Conservation (phyloP, 495 filamentous ascomycete genomes). For the Neurospora sp. region DNA sequence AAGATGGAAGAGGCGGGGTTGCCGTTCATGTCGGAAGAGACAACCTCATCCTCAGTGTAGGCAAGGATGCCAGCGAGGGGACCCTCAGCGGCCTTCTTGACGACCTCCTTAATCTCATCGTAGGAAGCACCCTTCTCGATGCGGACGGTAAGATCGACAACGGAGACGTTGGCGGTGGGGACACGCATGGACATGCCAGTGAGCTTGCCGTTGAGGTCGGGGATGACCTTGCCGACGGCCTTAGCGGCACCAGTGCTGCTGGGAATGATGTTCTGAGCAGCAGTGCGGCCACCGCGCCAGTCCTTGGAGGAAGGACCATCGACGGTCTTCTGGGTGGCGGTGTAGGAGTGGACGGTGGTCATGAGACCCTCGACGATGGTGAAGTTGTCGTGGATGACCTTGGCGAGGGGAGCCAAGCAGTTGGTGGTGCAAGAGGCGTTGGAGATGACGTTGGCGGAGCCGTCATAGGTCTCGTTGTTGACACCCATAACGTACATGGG, state of each 20-base stretch:
- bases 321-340: conserved; percentile 98
- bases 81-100: conserved; percentile 83
- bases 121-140: conserved; percentile 83
- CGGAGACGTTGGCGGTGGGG: conserved; percentile 95
- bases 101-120: conserved; percentile 83
- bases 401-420: conserved; percentile 97
- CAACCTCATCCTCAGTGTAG: conserved; percentile 96
- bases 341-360: conserved; percentile 99
- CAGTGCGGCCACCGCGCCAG: conserved; percentile 97
- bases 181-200: conserved; percentile 99
- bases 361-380: conserved; percentile 97
- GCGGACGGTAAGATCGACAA: conserved; percentile 93
- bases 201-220: conserved; percentile 94
- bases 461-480: conserved; percentile 88
- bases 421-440: conserved; percentile 99
- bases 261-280: conserved; percentile 99
- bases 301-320: conserved; percentile 97
- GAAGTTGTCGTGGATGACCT: conserved; percentile 98
- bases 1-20: conserved; percentile 92
- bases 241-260: conserved; percentile 98
- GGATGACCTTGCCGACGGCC: conserved; percentile 99
- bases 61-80: conserved; percentile 72
- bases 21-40: conserved; percentile 89
- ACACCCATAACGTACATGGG: conserved; percentile 99
- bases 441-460: conserved; percentile 83